Evolutionary conservation across 1,284 basidiomycete species (phyloP), one percentile per base, ranked within the genome.

Genomic region (Hymenochaete sp.): DNA sequence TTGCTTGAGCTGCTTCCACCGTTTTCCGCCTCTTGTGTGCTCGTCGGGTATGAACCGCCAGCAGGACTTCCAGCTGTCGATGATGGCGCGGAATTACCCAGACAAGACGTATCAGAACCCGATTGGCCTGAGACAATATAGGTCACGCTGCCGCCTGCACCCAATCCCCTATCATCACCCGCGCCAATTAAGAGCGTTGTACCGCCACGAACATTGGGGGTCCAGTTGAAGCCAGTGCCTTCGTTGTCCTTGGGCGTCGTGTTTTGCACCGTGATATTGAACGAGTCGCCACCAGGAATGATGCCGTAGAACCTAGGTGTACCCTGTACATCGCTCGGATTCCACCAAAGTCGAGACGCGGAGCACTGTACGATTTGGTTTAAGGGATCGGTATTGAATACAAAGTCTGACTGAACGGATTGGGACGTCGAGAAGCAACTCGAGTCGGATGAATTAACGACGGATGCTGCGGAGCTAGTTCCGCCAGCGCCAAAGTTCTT

Each of bases 281-380:
- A 87, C 0, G 83, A 82, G 42, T 83, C 64, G 13, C 85, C 85
- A 2, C 83, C 85, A 1, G 85, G 86, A 26, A 89, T 87, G 33
- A 87, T 66, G 7, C 82, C 84, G 32, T 77, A 66, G 59, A 88
- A 82, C 25, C 61, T 70, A 2, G 76, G 70, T 2, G 58, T 71
- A 8, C 81, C 79, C 60, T 75, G 61, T 1, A 77, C 71, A 11
- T 57, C 60, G 3, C 62, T 51, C 2, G 65, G 56, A 47, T 72
- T 62, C 80, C 79, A 86, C 70, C 72, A 83, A 52, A 86, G 58
- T 41, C 81, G 73, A 21, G 72, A 75, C 6, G 68, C 7, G 27
- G 56, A 55, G 52, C 83, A 86, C 57, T 83, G 78, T 2, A 75
- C 73, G 33, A 85, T 64, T 53, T 75, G 70, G 47, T 76, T 78